Base-by-base conservation (phyloP, 73 alveolate genomes). In the Paramecium tetraurelia region DNA sequence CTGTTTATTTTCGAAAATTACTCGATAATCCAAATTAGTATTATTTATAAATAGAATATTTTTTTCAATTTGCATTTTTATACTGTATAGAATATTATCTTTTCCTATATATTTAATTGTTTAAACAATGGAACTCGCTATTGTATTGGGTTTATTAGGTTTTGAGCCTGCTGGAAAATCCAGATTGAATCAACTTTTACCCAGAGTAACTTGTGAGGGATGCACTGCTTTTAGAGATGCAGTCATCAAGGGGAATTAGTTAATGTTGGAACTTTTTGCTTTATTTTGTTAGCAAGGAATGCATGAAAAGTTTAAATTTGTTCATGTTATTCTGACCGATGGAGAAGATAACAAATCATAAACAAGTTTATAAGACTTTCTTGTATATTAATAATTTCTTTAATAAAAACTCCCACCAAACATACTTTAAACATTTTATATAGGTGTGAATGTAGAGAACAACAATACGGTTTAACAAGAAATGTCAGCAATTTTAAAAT, bases 191-290 rank as follows among this genome's bases (percentile, higher is more conserved):
- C 7, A 2, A 0, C 35, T 27, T 9, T n/a, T 71, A 12, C 31
- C 35, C n/a, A 3, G 14, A 29, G 58, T 71, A 11, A 8, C 29
- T 10, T 71, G 86, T 71, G 57, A 71, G 31, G 57, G 57, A 12
- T 20, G n/a, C 8, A 71, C 63, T 29, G 86, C 86, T 4, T 20
- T 71, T 29, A 71, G 86, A 33, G 86, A 71, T 71, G 86, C 86
- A 10, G 58, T 33, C 6, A 31, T 24, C 21, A 29, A 36, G 16
- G 86, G 86, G 1, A 71, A 18, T 18, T 18, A 71, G n/a, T 12
- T 71, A 18, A 71, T 71, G 86, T 18, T 71, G 6, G 0, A 71
- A 71, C 58, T 71, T 7, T 29, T 12, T 33, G 33, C 48, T 33
- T 10, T 33, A 8, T 31, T 71, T 29, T 21, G 33, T 71, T 1